A percentile compares a stretch with the other conserved stretches of the same genome.
Evolutionary conservation across 2,329 filamentous ascomycete species (phyloP).

Genomic region (Ophiostoma sp.): DNA sequence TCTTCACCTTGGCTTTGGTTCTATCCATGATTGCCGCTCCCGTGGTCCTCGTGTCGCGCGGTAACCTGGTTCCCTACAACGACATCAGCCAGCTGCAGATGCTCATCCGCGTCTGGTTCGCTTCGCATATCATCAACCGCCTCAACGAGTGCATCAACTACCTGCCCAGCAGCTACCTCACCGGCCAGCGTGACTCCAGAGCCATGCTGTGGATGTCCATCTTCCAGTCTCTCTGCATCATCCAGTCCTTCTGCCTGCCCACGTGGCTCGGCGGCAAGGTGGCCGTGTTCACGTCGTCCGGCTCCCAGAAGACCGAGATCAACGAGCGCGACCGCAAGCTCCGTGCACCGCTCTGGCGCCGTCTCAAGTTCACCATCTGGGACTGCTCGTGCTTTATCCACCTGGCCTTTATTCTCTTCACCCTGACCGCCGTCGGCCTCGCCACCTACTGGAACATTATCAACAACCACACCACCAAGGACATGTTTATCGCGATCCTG

Average conservation of each 20-base stretch:
- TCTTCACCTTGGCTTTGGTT: slow-evolving; percentile 42
- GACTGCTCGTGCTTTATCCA: slow-evolving; percentile 55
- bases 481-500: slow-evolving; percentile 47
- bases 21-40: slow-evolving; percentile 55
- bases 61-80: slow-evolving; percentile 53
- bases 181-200: slow-evolving; percentile 50
- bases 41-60: slow-evolving; percentile 52
- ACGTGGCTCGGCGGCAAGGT: slow-evolving; percentile 56
- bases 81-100: slow-evolving; percentile 49
- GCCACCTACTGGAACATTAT: slow-evolving; percentile 49
- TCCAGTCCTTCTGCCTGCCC: slow-evolving; percentile 56
- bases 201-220: slow-evolving; percentile 57
- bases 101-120: slow-evolving; percentile 53
- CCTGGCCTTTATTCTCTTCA: slow-evolving; percentile 49
- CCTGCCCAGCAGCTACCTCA: slow-evolving; percentile 54
- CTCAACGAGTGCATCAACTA: slow-evolving; percentile 53
- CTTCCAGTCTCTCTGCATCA: slow-evolving; percentile 41
- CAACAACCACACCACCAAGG: slow-evolving; percentile 34
- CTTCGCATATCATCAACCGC: slow-evolving; percentile 46
- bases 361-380: slow-evolving; percentile 41
- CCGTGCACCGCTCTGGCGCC: slow-evolving; percentile 47
- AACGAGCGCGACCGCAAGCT: slow-evolving; percentile 56
- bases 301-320: slow-evolving; percentile 50
- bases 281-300: slow-evolving; percentile 56
- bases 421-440: slow-evolving; percentile 46